phyloP scores from a whole-genome alignment of 768 basidiomycete genomes.

The Mycena latifolia region DNA sequence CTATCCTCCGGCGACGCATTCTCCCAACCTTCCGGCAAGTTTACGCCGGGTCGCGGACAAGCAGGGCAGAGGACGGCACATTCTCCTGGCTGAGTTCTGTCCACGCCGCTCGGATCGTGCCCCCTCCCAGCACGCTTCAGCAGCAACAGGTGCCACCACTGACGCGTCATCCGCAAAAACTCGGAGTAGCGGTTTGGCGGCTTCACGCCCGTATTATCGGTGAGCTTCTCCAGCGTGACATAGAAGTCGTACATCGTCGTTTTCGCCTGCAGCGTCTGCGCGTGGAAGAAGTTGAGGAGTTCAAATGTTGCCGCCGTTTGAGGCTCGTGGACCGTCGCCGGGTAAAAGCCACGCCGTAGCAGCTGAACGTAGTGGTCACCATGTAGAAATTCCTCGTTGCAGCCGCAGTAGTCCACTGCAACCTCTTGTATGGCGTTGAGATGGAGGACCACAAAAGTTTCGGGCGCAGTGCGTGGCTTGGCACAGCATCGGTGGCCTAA shows the following conservation, averaged over 20 bases:
- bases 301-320: slow-evolving; percentile 2
- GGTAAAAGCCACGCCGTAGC: not conserved
- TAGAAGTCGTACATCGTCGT: slow-evolving; percentile 34
- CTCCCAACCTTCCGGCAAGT: not conserved
- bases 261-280: slow-evolving; percentile 27
- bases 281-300: slow-evolving; percentile 25
- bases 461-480: too few species aligned
- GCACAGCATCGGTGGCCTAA: too few species aligned
- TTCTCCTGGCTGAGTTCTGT: slow-evolving; percentile 40
- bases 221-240: slow-evolving; percentile 8
- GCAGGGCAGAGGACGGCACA: slow-evolving; percentile 41
- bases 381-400: too few species aligned
- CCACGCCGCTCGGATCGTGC: slow-evolving; percentile 39
- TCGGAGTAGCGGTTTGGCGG: not conserved
- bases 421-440: too few species aligned
- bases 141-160: slow-evolving; percentile 9
- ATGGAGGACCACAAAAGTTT: too few species aligned
- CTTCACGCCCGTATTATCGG: not conserved
- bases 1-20: not conserved
- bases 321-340: not conserved
- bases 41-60: not conserved
- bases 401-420: too few species aligned
- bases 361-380: not conserved
- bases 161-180: not conserved
- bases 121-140: slow-evolving; percentile 43